Base-by-base conservation (phyloP, 805 yeast genomes). In the Danielozyma ontarioensis region DNA sequence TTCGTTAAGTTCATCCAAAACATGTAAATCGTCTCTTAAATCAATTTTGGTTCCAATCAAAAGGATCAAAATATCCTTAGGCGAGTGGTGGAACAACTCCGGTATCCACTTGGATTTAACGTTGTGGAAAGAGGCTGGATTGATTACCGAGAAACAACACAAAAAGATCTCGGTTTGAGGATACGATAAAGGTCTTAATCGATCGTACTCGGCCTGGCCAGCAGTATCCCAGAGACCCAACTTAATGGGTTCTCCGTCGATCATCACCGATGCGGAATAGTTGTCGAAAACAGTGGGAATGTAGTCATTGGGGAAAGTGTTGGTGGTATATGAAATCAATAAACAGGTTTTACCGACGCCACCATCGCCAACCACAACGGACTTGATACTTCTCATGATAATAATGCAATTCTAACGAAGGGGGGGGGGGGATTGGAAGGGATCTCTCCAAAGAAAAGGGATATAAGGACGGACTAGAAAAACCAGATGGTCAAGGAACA, bases 221-320 rank as follows among this genome's bases (percentile, higher is more conserved):
- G 96, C 96, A 12, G 96, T 88, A 73, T 88, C 96, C 96, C 96
- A 88, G 29, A 88, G 70, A 16, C 94, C 95, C 32, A 88, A 68
- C 51, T 85, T 86, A 50, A 83, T 80, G 34, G 86, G 84, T 49
- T 81, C 87, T 18, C 83, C 81, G 48, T 83, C 90, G 14, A 80
- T 80, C 72, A 86, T 76, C 17, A 88, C 87, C 27, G 82, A 81
- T 13, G 95, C 90, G 2, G 95, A 76, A 57, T 88, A 88, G 59
- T 88, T 87, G 55, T 88, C 96, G 51, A 88, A 88, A 13, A 88
- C 96, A 0, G 97, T 88, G 31, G 97, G 97, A 37, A 88, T 83
- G 57, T 88, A 88, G 51, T 88, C 96, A 46, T 83, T 85, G 4
- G 96, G 96, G 59, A 88, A 88, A 21, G 94, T 84, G 56, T 87